phyloP scores from a whole-genome alignment of 139 green algal genomes.

The Chlamydomonas urium region DNA sequence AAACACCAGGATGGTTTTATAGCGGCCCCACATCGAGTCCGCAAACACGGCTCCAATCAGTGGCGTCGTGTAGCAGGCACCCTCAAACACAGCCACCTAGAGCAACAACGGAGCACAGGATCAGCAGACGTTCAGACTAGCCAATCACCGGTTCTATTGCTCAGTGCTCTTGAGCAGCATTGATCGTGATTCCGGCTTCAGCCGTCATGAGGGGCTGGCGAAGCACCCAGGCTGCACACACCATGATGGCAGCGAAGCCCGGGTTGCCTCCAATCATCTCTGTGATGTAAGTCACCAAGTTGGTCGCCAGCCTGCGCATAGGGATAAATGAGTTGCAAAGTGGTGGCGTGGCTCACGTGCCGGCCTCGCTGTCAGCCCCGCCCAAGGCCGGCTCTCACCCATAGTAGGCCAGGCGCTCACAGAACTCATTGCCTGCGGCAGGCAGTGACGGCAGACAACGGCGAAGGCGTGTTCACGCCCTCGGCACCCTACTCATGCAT shows the following conservation, averaged over 20 bases:
- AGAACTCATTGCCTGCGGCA: constrained; percentile 84
- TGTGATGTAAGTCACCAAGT: constrained; percentile 88
- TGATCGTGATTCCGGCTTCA: too few species aligned
- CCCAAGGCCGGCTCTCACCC: constrained; percentile 36
- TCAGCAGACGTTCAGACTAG: not conserved
- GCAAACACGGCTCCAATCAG: constrained; percentile 89
- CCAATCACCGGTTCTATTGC: not conserved
- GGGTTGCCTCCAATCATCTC: constrained; percentile 70
- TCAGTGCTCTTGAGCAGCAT: not conserved
- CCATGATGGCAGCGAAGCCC: constrained; percentile 60
- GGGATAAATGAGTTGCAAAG: not conserved
- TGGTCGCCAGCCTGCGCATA: constrained; percentile 68
- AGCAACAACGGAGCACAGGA: not conserved
- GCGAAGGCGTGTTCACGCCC: not conserved
- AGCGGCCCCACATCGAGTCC: constrained; percentile 85
- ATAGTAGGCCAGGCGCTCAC: constrained; percentile 87
- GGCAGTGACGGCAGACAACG: not conserved
- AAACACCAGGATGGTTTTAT: constrained; percentile 94
- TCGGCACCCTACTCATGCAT: not conserved
- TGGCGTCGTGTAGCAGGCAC: constrained; percentile 90
- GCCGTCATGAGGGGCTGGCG: not conserved
- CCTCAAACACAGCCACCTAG: constrained; percentile 90
- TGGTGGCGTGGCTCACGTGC: not conserved
- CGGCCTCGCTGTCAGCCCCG: not conserved
- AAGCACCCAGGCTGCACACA: not conserved